phyloP scores from a whole-genome alignment of 345 rosid genomes.

The Bruguiera gymnorhiza region DNA sequence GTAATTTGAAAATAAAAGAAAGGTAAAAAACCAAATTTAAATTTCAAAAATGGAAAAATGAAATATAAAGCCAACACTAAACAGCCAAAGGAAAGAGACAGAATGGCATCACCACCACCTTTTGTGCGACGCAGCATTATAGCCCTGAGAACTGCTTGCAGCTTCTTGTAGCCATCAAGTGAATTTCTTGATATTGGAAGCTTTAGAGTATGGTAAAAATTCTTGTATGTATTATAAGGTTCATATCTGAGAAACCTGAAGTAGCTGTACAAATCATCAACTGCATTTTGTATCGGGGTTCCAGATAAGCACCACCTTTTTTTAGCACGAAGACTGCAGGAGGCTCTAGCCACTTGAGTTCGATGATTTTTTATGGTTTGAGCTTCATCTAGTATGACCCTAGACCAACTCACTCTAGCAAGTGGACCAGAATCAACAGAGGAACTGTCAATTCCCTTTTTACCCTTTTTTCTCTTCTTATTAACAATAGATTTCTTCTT shows the following conservation, averaged over 20 bases:
- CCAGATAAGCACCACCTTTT: slow-evolving; percentile 99
- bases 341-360: slow-evolving; percentile 97
- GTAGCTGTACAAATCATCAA: slow-evolving; percentile 94
- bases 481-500: slow-evolving; percentile 38
- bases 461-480: slow-evolving; percentile 66
- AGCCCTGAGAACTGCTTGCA: slow-evolving; percentile 82
- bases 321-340: slow-evolving; percentile 92
- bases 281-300: slow-evolving; percentile 88
- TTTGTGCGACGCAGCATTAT: slow-evolving; percentile 97
- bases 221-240: slow-evolving; percentile 67
- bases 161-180: slow-evolving; percentile 78
- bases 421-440: slow-evolving; percentile 70
- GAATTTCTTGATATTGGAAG: slow-evolving; percentile 68
- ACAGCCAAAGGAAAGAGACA: slow-evolving; percentile 11
- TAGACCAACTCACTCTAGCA: slow-evolving; percentile 75
- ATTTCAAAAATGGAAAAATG: neutral
- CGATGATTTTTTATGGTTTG: slow-evolving; percentile 98
- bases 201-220: slow-evolving; percentile 63
- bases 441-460: slow-evolving; percentile 48
- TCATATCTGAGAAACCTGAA: slow-evolving; percentile 90
- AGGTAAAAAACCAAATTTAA: neutral
- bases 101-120: slow-evolving; percentile 64
- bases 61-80: neutral
- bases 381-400: slow-evolving; percentile 96
- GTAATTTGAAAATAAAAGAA: too few relatives aligned